Evolutionary conservation across 1,139 yeast genomes (phyloP), one percentile per base, ranked within the genome.

Genomic region (Candida smagusa): DNA sequence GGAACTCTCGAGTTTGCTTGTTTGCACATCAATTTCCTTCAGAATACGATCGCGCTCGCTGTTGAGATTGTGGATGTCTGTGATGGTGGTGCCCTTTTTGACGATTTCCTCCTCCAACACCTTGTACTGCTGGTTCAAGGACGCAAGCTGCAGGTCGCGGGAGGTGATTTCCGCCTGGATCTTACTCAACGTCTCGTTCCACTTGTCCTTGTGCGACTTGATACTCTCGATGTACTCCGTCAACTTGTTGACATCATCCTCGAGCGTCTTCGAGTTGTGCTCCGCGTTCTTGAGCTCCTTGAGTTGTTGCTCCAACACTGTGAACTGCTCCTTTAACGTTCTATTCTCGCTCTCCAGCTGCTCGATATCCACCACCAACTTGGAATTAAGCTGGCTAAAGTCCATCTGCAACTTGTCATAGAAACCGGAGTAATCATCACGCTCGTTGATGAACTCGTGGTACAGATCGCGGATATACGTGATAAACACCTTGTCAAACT

Each of bases 221-320:
- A 85, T 81, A 8, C 79, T 70, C 34, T 79, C 80, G 35, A 85
- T 80, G 53, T 84, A 86, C 12, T 79, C 83, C 49, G 78, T 74
- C 54, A 86, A 84, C 55, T 84, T 84, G 33, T 68, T 65, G 31
- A 84, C 67, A 59, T 89, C 97, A 41, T 79, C 77, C 48, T 83
- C 84, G 40, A 89, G 63, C 0, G 88, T 88, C 40, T 65, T 68
- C 6, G 80, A 68, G 53, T 83, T 81, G 48, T 73, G 70, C 45
- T 76, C 76, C 13, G 82, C 71, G 12, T 68, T 47, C 68, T 63
- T 46, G 56, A 64, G 68, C 19, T 68, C 63, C 25, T 48, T 38
- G 21, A 55, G 45, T 40, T 61, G 58, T 21, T 46, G 48, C 26
- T 57, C 54, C 12, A 67, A 45, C 30, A 53, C 58, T 9, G 48